Evolutionary conservation across 1,139 yeast genomes (phyloP).

Genomic region (Saccharomyces pastorianus): DNA sequence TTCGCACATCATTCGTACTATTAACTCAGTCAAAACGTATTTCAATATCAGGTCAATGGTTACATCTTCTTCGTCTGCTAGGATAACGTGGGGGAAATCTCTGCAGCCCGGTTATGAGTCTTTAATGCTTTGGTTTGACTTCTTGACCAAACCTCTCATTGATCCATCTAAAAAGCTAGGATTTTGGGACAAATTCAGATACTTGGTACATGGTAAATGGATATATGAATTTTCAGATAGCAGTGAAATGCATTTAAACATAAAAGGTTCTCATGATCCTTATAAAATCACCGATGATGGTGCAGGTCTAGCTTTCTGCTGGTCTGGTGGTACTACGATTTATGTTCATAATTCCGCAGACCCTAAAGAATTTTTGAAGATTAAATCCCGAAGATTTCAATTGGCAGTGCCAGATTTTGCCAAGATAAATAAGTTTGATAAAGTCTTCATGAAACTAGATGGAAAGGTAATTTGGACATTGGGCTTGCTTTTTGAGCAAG

Average conservation of each 20-base stretch:
- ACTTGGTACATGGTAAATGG: conserved; percentile 46
- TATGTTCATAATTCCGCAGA: conserved; percentile 51
- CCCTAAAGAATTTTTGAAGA: conserved; percentile 52
- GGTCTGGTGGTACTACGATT: conserved; percentile 60
- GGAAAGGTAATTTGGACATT: conserved; percentile 44
- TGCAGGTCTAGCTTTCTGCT: conserved; percentile 73
- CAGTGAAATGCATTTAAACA: conserved; percentile 28
- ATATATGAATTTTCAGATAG: conserved; percentile 36
- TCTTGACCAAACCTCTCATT: conserved; percentile 63
- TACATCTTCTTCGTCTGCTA: conserved; percentile 48
- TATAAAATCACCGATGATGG: conserved; percentile 58
- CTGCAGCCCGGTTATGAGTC: conserved; percentile 75
- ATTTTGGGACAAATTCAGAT: conserved; percentile 58
- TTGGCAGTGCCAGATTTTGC: conserved; percentile 45
- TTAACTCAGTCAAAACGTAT: conserved; percentile 54
- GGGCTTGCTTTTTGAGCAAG: conserved; percentile 44
- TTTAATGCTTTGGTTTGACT: conserved; percentile 66
- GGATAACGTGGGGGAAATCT: conserved; percentile 78
- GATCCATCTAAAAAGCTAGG: conserved; percentile 81
- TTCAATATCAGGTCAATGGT: conserved; percentile 51
- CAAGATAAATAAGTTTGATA: conserved; percentile 29
- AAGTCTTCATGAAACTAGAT: conserved; percentile 46
- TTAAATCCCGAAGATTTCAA: conserved; percentile 57
- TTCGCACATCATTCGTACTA: conserved; percentile 51
- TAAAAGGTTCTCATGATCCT: conserved; percentile 59